Base-by-base conservation (phyloP, 768 basidiomycete genomes). In the Suillus clintonianus region DNA sequence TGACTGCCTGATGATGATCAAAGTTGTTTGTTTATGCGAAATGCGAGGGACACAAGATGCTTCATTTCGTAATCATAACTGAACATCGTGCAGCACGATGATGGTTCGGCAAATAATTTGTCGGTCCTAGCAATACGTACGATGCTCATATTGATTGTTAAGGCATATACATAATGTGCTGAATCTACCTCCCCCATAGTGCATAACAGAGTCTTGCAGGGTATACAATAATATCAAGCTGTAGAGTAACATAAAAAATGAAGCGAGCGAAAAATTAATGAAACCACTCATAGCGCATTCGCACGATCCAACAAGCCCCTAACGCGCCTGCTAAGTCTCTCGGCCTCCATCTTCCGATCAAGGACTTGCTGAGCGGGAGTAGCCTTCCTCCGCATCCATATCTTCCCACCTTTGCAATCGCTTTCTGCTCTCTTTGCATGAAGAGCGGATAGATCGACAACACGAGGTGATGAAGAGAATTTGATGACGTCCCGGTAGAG, bases 401-500 rank as follows among this genome's bases (percentile, higher is more conserved):
- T 83, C 67, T 83, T 83, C 41, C 80, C 82, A 59, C 62, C 63
- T 67, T 74, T 71, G 42, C 78, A 78, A 53, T 82, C 83, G 34
- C 78, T 77, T 65, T 86, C 82, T 48, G 77, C 77, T 27, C 86
- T 77, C 70, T 83, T 83, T 42, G 82, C 81, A 58, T 86, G 84
- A 65, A 87, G 70, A 27, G 71, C 79, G 1, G 91, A 88, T 30
- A 99, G 80, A 74, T 99, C 96, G 42, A 99, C 91, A 34, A 99
- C 89, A 6, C 86, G 84, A 0, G 93, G 90, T 2, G 88, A 86
- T 0, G 94, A 88, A 1, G 95, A 92, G 75, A 91, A 93, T 67
- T 84, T 83, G 69, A 96, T 89, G 10, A 98, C 91, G 66, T 97
- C 92, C n/a, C 91, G 86, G 71, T 93, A 95, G 22, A 99, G 81